Conservation (phyloP, 1,284 basidiomycete genomes). For the Leccinum ponderosum region DNA sequence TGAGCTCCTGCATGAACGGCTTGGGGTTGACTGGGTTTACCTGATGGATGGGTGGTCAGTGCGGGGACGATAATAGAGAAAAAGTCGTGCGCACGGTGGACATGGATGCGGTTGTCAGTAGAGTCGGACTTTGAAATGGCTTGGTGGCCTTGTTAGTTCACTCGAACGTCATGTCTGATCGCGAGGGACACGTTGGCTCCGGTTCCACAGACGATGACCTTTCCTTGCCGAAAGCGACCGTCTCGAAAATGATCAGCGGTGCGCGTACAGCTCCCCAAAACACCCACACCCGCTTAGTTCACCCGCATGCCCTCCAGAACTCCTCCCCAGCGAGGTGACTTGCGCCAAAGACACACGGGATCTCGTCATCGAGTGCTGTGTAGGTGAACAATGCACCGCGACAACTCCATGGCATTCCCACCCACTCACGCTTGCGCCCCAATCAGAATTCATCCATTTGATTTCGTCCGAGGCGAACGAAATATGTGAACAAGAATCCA, state of each 20-base stretch:
- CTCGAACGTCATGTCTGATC: slow-evolving; percentile 73
- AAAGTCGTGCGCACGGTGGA: neutral
- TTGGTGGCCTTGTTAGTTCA: neutral
- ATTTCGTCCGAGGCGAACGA: slow-evolving; percentile 98
- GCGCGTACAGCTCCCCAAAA: slow-evolving; percentile 7
- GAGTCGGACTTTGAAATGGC: slow-evolving; percentile 53
- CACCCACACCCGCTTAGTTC: slow-evolving; percentile 7
- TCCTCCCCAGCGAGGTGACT: slow-evolving; percentile 86
- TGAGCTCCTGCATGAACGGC: slow-evolving; percentile 97
- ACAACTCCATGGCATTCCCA: slow-evolving; percentile 5
- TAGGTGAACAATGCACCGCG: slow-evolving; percentile 68
- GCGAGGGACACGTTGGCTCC: slow-evolving; percentile 69
- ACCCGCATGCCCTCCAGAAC: slow-evolving; percentile 53
- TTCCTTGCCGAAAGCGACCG: slow-evolving; percentile 94
- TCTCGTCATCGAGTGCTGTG: slow-evolving; percentile 96
- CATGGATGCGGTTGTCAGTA: neutral
- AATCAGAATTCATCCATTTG: slow-evolving; percentile 93
- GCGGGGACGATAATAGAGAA: neutral
- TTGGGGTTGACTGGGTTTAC: slow-evolving; percentile 97
- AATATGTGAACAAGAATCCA: slow-evolving; percentile 97
- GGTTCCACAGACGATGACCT: slow-evolving; percentile 83
- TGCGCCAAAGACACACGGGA: slow-evolving; percentile 97
- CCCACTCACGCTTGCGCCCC: slow-evolving; percentile 15
- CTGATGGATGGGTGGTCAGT: slow-evolving; percentile 39
- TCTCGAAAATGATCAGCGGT: slow-evolving; percentile 97